A percentile compares a stretch with the other conserved stretches of the same genome.
Conservation (phyloP, 225 moss, liverwort and hornwort genomes). For the Takakia lepidozioides region DNA sequence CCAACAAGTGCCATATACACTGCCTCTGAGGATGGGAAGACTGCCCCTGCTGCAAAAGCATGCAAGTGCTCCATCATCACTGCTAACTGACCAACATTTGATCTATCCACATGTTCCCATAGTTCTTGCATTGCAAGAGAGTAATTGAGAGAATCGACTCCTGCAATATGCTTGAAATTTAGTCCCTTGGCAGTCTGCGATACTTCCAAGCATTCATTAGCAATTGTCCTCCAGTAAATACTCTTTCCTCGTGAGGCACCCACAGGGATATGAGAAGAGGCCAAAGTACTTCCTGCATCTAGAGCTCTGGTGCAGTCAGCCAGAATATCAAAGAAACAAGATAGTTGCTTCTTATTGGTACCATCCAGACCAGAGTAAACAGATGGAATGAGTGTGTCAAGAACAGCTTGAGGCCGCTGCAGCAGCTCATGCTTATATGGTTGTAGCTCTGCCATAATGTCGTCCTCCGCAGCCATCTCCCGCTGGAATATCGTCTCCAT, state of each 20-base stretch:
- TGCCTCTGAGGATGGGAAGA: slow-evolving; percentile 17
- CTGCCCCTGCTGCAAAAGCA: slow-evolving; percentile 14
- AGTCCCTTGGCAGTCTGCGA: slow-evolving; percentile 13
- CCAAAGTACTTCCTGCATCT: slow-evolving; percentile 3
- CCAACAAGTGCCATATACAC: slow-evolving; percentile 31
- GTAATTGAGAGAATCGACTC: slow-evolving; percentile 17
- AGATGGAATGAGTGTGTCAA: slow-evolving; percentile 13
- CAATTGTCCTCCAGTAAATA: slow-evolving; percentile 21
- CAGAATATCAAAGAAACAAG: slow-evolving; percentile 18
- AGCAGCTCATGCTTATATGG: slow-evolving; percentile 20
- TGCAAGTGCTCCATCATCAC: slow-evolving; percentile 15
- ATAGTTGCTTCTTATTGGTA: slow-evolving; percentile 24
- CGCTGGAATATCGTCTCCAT: slow-evolving; percentile 20
- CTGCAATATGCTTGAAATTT: slow-evolving; percentile 31
- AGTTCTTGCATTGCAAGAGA: slow-evolving; percentile 25
- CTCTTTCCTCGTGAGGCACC: slow-evolving; percentile 3
- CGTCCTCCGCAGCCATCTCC: slow-evolving; percentile 20
- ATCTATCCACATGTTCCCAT: slow-evolving; percentile 10
- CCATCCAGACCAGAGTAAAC: slow-evolving; percentile 26
- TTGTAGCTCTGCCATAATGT: slow-evolving; percentile 14
- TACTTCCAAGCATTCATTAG: slow-evolving; percentile 16
- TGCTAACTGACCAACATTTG: slow-evolving; percentile 19
- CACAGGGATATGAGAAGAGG: not conserved
- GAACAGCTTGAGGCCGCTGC: slow-evolving; percentile 25
- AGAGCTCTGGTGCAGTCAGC: slow-evolving; percentile 21